A percentile compares a stretch with the other conserved stretches of the same genome.
Evolutionary conservation across 331 rosid genomes (phyloP).

Genomic region (Dryas integrifolia): DNA sequence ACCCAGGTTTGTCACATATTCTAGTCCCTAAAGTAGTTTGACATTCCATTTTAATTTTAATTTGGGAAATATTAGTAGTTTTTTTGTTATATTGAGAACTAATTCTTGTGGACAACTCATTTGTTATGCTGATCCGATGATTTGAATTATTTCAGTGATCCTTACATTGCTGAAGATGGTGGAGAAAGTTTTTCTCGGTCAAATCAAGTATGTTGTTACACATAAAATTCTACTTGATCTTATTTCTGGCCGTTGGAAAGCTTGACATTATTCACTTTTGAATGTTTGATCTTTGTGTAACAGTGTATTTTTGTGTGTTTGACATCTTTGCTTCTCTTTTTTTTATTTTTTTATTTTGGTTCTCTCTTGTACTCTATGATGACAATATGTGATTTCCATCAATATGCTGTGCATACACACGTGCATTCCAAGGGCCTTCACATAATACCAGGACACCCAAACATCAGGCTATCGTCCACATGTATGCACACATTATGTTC

Average conservation of each 20-base stretch:
- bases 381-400: background rate
- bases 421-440: background rate
- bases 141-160: conserved; percentile 48
- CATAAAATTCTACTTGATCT: background rate
- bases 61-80: conserved; percentile 17
- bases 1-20: conserved; percentile 63
- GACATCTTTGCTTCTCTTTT: conserved; percentile 10
- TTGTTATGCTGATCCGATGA: conserved; percentile 24
- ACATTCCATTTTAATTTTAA: conserved; percentile 21
- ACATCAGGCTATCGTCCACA: background rate
- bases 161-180: conserved; percentile 34
- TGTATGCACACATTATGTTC: background rate
- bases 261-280: background rate
- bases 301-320: background rate
- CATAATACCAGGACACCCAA: background rate
- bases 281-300: background rate
- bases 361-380: background rate
- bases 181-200: conserved; percentile 31
- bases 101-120: conserved; percentile 12
- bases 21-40: conserved; percentile 33
- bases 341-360: background rate
- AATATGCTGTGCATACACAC: background rate
- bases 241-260: conserved; percentile 4
- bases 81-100: conserved; percentile 12
- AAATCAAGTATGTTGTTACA: conserved; percentile 55